Evolutionary conservation across 2,329 filamentous ascomycete species (phyloP), one percentile per base, ranked within the genome.

Genomic region (Calycina herbarum): DNA sequence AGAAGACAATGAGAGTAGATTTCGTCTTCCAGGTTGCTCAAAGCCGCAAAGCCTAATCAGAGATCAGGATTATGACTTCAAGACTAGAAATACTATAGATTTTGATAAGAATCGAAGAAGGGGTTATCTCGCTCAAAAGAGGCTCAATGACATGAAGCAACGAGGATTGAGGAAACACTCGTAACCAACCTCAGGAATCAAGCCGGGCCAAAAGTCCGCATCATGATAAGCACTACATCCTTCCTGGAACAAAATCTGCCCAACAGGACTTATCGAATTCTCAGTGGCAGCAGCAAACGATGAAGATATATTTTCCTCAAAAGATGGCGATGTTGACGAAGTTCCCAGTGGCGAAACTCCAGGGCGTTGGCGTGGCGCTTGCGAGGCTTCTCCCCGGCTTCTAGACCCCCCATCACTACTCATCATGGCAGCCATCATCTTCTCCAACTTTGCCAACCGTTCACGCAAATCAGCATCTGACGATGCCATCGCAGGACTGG

Each of bases 191-290:
- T 72, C 69, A 27, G 48, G 62, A n/a, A 69, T 65, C 11, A 70
- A 33, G 24, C 64, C 60, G 13, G 68, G 65, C 69, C 70, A 71
- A 61, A 70, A 72, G 38, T 71, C 68, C 7, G 65, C 40, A 31
- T 69, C 67, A 63, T 66, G 70, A 61, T 70, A 72, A 10, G 65
- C 66, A 38, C 63, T 66, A 35, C 66, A 58, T 1, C 67, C 67
- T 45, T 72, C 70, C 57, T 72, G 66, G 24, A 70, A 72, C 15
- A 70, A 11, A 1, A 69, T 68, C 33, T 69, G 67, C 5, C 70
- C 70, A 17, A 68, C 66, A 45, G 66, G 68, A 33, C 17, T 3
- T 57, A 3, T n/a, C 5, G 42, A n/a, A 7, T 11, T 31, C 13
- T 57, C 33, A 4, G 29, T 13, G 29, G 27, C 24, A 58, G 56